A percentile compares a stretch with the other conserved stretches of the same genome.
These are phyloP conservation scores for Colletotrichum sp. DNA, from an alignment of 2,329 filamentous ascomycete species.

Conservation along the genomic window DNA sequence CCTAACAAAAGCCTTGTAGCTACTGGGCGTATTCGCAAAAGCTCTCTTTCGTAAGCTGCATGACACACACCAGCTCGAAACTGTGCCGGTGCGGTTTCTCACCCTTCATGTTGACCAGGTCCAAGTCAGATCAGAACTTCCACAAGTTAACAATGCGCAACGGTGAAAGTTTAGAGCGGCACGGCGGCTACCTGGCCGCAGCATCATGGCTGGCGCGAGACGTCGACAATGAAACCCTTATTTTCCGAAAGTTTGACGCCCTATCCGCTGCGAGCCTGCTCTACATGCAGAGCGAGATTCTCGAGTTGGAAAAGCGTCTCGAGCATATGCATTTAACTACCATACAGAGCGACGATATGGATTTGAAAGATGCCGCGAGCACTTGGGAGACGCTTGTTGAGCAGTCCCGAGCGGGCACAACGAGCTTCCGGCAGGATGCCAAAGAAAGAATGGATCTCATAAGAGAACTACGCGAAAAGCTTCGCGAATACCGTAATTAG, in stretches of 20 bases:
- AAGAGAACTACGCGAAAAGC: background rate
- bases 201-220: background rate
- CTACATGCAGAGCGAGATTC: background rate
- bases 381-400: conserved; percentile 3
- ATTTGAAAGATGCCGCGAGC: background rate
- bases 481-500: background rate
- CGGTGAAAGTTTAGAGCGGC: too few species aligned
- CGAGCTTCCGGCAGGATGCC: background rate
- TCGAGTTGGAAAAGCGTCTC: background rate
- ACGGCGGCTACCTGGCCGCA: accelerated
- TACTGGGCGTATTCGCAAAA: too few species aligned
- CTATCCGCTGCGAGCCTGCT: background rate
- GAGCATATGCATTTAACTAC: background rate
- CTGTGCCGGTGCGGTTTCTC: too few species aligned
- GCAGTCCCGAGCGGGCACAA: accelerated
- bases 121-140: too few species aligned
- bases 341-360: background rate
- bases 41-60: too few species aligned
- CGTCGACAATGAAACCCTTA: background rate
- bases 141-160: too few species aligned
- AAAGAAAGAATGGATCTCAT: background rate
- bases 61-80: too few species aligned
- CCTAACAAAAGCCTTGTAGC: too few species aligned
- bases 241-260: conserved; percentile 9
- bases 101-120: too few species aligned